Base-by-base conservation (phyloP, 1,284 basidiomycete genomes). In the Tilletia indica region DNA sequence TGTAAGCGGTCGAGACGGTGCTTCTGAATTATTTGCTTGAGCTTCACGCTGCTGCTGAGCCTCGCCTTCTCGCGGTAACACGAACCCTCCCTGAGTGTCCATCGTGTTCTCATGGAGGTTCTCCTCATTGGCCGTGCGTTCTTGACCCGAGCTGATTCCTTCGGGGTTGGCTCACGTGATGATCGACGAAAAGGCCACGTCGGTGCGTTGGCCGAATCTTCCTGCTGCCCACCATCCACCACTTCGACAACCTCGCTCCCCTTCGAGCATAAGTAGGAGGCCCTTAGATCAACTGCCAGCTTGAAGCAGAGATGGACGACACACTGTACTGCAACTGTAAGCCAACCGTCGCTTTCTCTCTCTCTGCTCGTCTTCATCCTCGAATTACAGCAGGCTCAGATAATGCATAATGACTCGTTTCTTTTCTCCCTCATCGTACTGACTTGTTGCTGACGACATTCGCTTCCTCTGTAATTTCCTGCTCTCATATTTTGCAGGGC, bases 321-420 rank as follows among this genome's bases (percentile, higher is more conserved):
- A 47, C 45, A 5, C 45, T 67, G 64, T 47, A 67, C 64, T 67
- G 64, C 64, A 67, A 67, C 64, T 47, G 56, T 58, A 34, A 58
- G 56, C 56, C 34, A 31, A 34, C 25, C 56, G 21, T 21, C 34
- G 56, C 21, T 25, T 31, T 58, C 21, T 31, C 56, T 21, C 6
- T 14, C 16, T 8, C 4, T 34, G 25, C 56, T 58, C 12, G 11
- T 25, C 34, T 31, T 58, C 25, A 12, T 31, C 56, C 12, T 58
- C 25, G 21, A 58, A 31, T 25, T 25, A 3, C 56, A 45, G 3
- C 4, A 31, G 8, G 12, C 34, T 58, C 21, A n/a, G 51, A 11
- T 12, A 21, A 1, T 31, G 25, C 2, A 11, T 12, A 21, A 1
- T 31, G 25, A 31, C 25, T 31, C 25, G 25, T 12, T 5, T 25